Base-by-base conservation (phyloP, 1,284 basidiomycete species). In the Ceratobasidium sp. region DNA sequence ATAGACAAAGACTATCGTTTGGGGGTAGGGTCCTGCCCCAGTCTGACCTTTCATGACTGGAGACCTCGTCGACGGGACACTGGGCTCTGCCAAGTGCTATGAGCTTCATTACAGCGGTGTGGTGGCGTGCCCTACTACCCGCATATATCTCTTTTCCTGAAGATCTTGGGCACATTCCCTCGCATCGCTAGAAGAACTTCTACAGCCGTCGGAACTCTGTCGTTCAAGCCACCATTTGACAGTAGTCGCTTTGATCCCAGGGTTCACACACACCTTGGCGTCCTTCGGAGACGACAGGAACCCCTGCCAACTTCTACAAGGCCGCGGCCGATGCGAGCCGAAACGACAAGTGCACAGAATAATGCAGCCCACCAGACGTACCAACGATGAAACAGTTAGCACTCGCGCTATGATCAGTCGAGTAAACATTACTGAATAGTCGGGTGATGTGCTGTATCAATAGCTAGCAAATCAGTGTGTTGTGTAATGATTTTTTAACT, bases 31-130 rank as follows among this genome's bases (percentile, higher is more conserved):
- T 72, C 14, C 5, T 14, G n/a, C 19, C 24, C 39, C 6, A n/a
- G 13, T 27, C 5, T 11, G 31, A 24, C 39, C 24, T 27, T 22
- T 14, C 51, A 14, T 27, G 4, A 49, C 31, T 31, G 19, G 19
- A 53, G 31, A 5, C 24, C 53, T 16, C 43, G 31, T 2, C 19
- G 56, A 61, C 19, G 54, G 19, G n/a, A 39, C 29, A 19, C 27
- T 46, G 93, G 92, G n/a, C n/a, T n/a, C n/a, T n/a, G n/a, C 81
- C 81, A 7, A 81, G 76, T 2, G 81, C 80, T 0, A 81, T 75
- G 22, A 81, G 75, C 24, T 77, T 79, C 29, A 80, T 71, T 31
- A 80, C 75, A 64, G 80, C 78, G 14, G 78, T 79, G 0, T 78
- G 80, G 24, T 78, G 77, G 43, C 80, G 77, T n/a, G 81, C 79